Evolutionary conservation across 2,329 filamentous ascomycete species (phyloP).

Genomic region (Hymenoscyphus fraxineus): DNA sequence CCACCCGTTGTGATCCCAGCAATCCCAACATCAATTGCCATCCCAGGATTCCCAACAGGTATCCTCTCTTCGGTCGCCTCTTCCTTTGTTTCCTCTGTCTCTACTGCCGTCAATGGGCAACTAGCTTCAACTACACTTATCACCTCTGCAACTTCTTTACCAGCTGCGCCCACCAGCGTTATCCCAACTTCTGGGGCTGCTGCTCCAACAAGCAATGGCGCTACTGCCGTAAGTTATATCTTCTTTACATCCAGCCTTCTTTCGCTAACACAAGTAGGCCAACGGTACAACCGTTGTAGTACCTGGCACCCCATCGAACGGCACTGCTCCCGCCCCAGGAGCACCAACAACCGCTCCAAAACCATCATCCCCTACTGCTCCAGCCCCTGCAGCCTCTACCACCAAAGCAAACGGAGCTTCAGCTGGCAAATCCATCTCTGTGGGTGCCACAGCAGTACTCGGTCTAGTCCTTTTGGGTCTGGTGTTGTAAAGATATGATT

Average conservation of each 20-base stretch:
- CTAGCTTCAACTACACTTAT: not conserved
- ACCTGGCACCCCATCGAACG: not conserved
- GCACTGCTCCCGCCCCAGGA: not conserved
- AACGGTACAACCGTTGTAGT: not conserved
- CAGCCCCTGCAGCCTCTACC: not conserved
- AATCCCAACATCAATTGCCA: not conserved
- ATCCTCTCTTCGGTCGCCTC: not conserved
- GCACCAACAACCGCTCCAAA: not conserved
- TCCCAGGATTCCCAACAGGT: not conserved
- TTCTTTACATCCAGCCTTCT: not conserved
- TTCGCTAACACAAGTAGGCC: not conserved
- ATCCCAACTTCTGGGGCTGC: not conserved
- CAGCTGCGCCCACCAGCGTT: not conserved
- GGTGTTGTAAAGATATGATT: not conserved
- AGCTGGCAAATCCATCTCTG: slow-evolving; percentile 5
- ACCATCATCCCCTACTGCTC: not conserved
- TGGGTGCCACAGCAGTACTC: slow-evolving; percentile 1
- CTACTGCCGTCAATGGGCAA: not conserved
- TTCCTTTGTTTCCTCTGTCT: not conserved
- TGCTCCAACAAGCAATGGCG: not conserved
- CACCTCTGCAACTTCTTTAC: not conserved
- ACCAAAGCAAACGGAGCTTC: slow-evolving; percentile 1
- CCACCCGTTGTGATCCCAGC: not conserved
- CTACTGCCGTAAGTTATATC: not conserved
- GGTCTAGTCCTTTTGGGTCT: slow-evolving; percentile 4